phyloP scores from a whole-genome alignment of 371 early-diverging fungal genomes.

The Cokeromyces recurvatus region DNA sequence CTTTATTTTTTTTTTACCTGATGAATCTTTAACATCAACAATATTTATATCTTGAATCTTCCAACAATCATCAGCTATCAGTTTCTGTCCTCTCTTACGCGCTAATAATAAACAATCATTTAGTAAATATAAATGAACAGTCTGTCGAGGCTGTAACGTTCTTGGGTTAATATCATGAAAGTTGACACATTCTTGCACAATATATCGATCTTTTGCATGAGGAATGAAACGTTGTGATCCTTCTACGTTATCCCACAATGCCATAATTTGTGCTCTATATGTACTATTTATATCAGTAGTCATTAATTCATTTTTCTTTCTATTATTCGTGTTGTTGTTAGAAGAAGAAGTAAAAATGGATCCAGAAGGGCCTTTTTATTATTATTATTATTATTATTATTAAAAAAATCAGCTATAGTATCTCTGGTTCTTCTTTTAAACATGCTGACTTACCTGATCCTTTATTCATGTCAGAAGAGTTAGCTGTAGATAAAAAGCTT shows the following conservation, averaged over 20 bases:
- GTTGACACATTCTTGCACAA: slow-evolving; percentile 75
- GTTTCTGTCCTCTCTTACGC: slow-evolving; percentile 62
- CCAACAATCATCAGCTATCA: slow-evolving; percentile 82
- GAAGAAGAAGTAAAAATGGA: slow-evolving; percentile 12
- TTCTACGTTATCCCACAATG: slow-evolving; percentile 74
- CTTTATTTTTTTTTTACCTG: slow-evolving; percentile 38
- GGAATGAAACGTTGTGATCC: slow-evolving; percentile 79
- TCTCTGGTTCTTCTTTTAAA: background rate
- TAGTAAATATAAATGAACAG: slow-evolving; percentile 74
- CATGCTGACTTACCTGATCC: background rate
- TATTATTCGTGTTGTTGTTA: too few relatives aligned
- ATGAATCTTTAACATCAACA: slow-evolving; percentile 76
- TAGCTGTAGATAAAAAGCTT: slow-evolving; percentile 47
- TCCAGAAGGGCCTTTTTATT: background rate
- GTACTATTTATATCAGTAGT: slow-evolving; percentile 53
- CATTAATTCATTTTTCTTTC: slow-evolving; percentile 38
- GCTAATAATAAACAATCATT: slow-evolving; percentile 80
- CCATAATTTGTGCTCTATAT: slow-evolving; percentile 60
- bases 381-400: background rate
- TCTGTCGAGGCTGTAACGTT: slow-evolving; percentile 68
- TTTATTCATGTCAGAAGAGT: background rate
- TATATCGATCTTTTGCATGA: slow-evolving; percentile 66
- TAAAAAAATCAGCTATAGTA: too few relatives aligned
- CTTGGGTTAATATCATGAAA: slow-evolving; percentile 76
- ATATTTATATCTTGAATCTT: slow-evolving; percentile 68